phyloP scores from a whole-genome alignment of 352 stramenopile genomes.

The Globisporangium splendens region DNA sequence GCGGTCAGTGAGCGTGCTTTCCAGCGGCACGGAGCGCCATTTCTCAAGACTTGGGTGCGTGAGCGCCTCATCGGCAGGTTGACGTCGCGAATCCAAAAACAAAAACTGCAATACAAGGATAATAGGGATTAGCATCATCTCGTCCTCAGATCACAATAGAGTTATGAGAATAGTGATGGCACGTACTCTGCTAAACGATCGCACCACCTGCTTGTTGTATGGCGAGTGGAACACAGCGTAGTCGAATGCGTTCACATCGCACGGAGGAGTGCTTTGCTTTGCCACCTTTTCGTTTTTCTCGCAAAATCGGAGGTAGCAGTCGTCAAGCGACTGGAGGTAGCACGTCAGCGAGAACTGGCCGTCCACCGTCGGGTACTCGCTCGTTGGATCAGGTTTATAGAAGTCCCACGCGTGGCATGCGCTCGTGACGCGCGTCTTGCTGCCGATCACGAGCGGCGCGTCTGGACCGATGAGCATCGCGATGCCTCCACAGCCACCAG shows the following conservation, averaged over 20 bases:
- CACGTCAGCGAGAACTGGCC: conserved; percentile 92
- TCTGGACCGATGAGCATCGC: conserved; percentile 95
- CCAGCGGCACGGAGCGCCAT: conserved; percentile 75
- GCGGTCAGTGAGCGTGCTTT: conserved; percentile 91
- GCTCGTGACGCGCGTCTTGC: conserved; percentile 87
- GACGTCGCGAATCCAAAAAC: conserved; percentile 57
- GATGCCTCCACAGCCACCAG: conserved; percentile 91
- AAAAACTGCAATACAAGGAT: conserved; percentile 22
- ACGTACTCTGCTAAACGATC: conserved; percentile 90
- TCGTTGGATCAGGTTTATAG: conserved; percentile 92
- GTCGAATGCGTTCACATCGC: conserved; percentile 77
- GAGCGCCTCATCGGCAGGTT: conserved; percentile 12
- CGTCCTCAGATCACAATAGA: no score
- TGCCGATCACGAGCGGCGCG: conserved; percentile 92
- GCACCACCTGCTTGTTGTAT: conserved; percentile 99
- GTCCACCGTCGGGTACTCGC: conserved; percentile 96
- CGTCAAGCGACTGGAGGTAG: conserved; percentile 95
- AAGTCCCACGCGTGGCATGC: conserved; percentile 97
- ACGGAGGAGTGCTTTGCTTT: conserved; percentile 18
- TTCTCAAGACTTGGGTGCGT: conserved; percentile 46
- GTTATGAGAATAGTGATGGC: neutral
- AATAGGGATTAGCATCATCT: neutral
- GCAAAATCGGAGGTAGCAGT: conserved; percentile 92
- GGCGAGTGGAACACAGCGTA: conserved; percentile 97
- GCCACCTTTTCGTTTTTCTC: conserved; percentile 58